Evolutionary conservation across 192 early-diverging fungal genomes (phyloP), one percentile per base, ranked within the genome.

Genomic region (Coemansia sp.): DNA sequence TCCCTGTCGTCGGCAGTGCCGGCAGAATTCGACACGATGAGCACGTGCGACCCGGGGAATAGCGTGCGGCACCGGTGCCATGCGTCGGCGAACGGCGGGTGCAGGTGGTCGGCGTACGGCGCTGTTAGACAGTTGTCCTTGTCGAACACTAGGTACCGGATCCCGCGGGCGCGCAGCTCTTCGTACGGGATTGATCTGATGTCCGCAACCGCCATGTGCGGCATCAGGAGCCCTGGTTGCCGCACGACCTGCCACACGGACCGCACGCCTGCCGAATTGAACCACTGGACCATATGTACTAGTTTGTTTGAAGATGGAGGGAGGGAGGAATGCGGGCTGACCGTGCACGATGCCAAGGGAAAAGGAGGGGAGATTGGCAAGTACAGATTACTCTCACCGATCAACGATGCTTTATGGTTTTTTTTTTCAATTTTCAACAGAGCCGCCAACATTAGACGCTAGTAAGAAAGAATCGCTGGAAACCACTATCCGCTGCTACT

Each of bases 61-160:
- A 71, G 65, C 3, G 80, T 61, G 45, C 79, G 82, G 77, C 93
- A 93, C 13, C 72, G 47, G 10, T 74, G 56, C 91, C 92, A 96
- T 0, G 92, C 86, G 13, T 67, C 82, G 49, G 82, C 47, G 74
- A 96, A 94, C 1, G 87, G 85, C 3, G 89, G 85, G 73, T 96
- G 80, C 7, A 95, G 78, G 1, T 85, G 54, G 40, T 83, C 65
- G 19, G 77, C 78, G 66, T 97, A 98, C 5, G 96, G 96, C 16
- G 86, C 85, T 0, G 96, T 95, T 9, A 98, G 72, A 32, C 94
- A 96, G 85, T 98, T 98, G 75, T 98, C 96, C 80, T 98, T 98
- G 77, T 98, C 96, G 76, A 96, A 98, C 5, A 86, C 92, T n/a
- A 97, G 71, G 37, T 87, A 90, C 26, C 73, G 66, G 63, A 96